Conservation (phyloP, 768 basidiomycete genomes). For the Gloeophyllum trabeum region DNA sequence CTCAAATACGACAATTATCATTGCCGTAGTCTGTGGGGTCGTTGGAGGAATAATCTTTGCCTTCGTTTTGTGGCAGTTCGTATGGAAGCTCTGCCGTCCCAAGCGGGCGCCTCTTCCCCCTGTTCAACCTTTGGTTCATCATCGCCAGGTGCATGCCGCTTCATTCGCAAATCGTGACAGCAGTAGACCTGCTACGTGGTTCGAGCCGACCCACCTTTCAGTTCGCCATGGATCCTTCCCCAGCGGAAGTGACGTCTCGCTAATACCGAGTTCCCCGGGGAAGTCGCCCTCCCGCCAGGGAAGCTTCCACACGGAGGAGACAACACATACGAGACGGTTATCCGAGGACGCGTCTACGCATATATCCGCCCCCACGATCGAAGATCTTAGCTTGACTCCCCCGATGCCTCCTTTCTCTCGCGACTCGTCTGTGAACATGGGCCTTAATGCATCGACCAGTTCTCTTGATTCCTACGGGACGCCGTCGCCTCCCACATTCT, state of each 20-base stretch:
- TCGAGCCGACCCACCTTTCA: conserved; percentile 10
- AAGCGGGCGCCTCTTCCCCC: conserved; percentile 44
- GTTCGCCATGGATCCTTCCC: no score
- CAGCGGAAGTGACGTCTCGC: conserved; percentile 22
- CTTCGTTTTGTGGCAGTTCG: conserved; percentile 24
- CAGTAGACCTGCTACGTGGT: conserved; percentile 13
- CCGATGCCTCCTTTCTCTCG: conserved; percentile 12
- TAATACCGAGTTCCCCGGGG: no score
- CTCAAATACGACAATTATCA: conserved; percentile 28
- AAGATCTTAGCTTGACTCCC: no score
- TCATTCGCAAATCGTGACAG: conserved; percentile 22
- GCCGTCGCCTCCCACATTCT: conserved; percentile 9
- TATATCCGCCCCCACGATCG: no score
- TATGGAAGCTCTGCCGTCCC: conserved; percentile 21
- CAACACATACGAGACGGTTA: no score
- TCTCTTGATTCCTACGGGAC: background rate
- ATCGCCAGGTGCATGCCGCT: conserved; percentile 39
- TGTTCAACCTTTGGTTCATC: conserved; percentile 52
- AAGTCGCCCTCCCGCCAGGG: conserved; percentile 6
- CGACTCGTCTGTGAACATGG: background rate
- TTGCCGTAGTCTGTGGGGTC: conserved; percentile 33
- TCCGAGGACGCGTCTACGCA: no score
- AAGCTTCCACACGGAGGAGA: conserved; percentile 10
- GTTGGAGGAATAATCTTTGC: conserved; percentile 28
- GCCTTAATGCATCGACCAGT: background rate